These are phyloP conservation scores for Diutina scorzettiae DNA, from an alignment of 1,139 yeast genomes.

Conservation along the genomic window DNA sequence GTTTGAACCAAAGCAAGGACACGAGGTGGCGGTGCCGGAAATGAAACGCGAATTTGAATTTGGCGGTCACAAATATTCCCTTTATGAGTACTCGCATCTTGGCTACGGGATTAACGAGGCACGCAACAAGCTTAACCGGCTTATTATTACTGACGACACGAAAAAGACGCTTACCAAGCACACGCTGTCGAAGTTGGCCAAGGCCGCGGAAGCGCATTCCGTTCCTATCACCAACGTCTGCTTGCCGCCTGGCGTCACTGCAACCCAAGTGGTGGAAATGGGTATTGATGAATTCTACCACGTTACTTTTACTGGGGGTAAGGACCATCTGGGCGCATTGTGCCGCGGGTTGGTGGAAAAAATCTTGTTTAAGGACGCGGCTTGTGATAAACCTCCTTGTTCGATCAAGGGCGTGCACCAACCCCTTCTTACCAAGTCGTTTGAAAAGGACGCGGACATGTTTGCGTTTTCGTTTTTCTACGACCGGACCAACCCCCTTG, in stretches of 20 bases:
- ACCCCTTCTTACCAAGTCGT: constrained; percentile 74
- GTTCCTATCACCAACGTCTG: constrained; percentile 63
- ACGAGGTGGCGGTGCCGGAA: constrained; percentile 70
- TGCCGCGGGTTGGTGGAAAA: constrained; percentile 79
- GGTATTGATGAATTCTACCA: constrained; percentile 36
- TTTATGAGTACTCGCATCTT: constrained; percentile 89
- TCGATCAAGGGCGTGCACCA: constrained; percentile 96
- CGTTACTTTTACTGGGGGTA: constrained; percentile 69
- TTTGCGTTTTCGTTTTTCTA: constrained; percentile 88
- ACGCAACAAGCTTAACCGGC: constrained; percentile 63
- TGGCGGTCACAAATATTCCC: constrained; percentile 69
- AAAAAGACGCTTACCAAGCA: constrained; percentile 19
- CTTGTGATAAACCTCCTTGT: constrained; percentile 70
- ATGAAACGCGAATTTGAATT: constrained; percentile 72
- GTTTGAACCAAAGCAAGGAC: constrained; percentile 71
- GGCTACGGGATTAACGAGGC: constrained; percentile 96
- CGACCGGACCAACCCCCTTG: constrained; percentile 87
- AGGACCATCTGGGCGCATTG: constrained; percentile 40
- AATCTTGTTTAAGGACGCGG: constrained; percentile 70
- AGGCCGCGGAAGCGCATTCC: constrained; percentile 26
- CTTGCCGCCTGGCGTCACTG: constrained; percentile 60
- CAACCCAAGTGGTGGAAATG: constrained; percentile 47
- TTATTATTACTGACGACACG: constrained; percentile 39
- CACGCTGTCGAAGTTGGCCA: constrained; percentile 20
- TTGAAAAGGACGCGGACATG: constrained; percentile 60